Conservation (phyloP, 495 filamentous ascomycete genomes). For the Aspergillus homomorphus region DNA sequence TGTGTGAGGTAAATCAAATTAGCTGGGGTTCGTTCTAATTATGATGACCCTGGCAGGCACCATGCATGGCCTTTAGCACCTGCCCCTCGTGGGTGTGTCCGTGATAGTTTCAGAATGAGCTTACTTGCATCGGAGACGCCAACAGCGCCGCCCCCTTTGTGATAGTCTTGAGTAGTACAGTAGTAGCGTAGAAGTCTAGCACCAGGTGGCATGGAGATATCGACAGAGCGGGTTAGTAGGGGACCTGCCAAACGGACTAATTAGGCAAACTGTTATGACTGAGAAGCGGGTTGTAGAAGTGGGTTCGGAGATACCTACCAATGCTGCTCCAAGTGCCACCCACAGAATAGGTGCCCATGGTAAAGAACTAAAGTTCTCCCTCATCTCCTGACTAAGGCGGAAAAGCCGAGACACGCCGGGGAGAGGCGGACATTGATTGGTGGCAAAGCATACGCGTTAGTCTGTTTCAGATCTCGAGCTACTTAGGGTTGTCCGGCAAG, state of each 20-base stretch:
- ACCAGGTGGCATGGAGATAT: not conserved
- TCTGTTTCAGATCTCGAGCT: conserved; percentile 40
- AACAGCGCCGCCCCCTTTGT: not conserved
- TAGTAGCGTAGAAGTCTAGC: too few species aligned
- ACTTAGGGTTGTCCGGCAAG: conserved; percentile 5
- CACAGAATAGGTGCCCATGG: not conserved
- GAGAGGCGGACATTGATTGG: conserved; percentile 20
- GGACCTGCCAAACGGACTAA: too few species aligned
- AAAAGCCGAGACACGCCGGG: conserved; percentile 2
- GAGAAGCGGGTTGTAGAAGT: too few species aligned
- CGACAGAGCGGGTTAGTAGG: not conserved
- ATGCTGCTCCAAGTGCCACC: not conserved
- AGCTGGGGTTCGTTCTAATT: not conserved
- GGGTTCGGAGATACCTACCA: not conserved
- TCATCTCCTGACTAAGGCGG: not conserved
- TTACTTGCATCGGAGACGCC: not conserved
- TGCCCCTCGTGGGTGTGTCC: not conserved
- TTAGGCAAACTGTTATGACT: too few species aligned
- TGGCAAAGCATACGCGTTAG: conserved; percentile 10
- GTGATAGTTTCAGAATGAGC: not conserved
- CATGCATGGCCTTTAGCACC: not conserved
- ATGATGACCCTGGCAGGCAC: not conserved
- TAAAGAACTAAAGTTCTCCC: not conserved
- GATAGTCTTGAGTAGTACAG: too few species aligned
- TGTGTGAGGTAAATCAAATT: not conserved